Percentiles rank a stretch among this genome's conserved stretches.
Conservation (phyloP, 2,329 filamentous ascomycete genomes). For the Aureobasidium sp. region DNA sequence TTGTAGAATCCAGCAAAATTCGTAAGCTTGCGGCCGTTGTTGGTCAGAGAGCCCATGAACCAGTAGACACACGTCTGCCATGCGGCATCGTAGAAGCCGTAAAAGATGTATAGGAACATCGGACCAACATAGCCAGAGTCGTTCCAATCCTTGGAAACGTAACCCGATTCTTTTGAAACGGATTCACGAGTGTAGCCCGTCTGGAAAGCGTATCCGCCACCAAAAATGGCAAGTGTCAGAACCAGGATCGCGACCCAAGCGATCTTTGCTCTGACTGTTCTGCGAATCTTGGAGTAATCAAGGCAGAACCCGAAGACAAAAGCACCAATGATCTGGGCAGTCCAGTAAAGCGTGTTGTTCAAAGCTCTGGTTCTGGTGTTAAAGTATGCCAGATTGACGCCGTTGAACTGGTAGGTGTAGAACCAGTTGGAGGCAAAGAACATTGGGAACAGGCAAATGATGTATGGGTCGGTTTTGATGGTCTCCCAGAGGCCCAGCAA, state of each 20-base stretch:
- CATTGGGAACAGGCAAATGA: constrained; percentile 72
- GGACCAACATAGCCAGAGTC: constrained; percentile 63
- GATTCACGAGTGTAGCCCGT: constrained; percentile 46
- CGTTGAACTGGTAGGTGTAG: constrained; percentile 64
- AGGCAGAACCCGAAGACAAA: constrained; percentile 65
- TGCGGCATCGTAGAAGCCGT: constrained; percentile 79
- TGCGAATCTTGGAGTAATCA: constrained; percentile 52
- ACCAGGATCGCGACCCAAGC: constrained; percentile 56
- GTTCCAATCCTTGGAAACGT: constrained; percentile 56
- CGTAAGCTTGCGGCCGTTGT: constrained; percentile 84
- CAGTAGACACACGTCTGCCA: constrained; percentile 93
- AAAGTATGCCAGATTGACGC: constrained; percentile 63
- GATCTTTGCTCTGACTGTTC: constrained; percentile 60
- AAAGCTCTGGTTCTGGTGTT: constrained; percentile 67
- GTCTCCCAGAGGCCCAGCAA: constrained; percentile 69
- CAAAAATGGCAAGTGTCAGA: constrained; percentile 74
- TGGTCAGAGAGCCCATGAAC: constrained; percentile 91
- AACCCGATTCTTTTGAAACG: constrained; percentile 22
- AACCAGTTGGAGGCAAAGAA: constrained; percentile 76
- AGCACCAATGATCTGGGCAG: constrained; percentile 70
- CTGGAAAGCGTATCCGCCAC: constrained; percentile 74
- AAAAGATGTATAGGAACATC: constrained; percentile 86
- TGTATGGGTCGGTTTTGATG: constrained; percentile 62
- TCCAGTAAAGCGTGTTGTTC: constrained; percentile 74
- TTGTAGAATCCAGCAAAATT: constrained; percentile 92